A percentile compares a stretch with the other conserved stretches of the same genome.
Conservation (phyloP, 495 filamentous ascomycete species). For the Podospora tetraspora region DNA sequence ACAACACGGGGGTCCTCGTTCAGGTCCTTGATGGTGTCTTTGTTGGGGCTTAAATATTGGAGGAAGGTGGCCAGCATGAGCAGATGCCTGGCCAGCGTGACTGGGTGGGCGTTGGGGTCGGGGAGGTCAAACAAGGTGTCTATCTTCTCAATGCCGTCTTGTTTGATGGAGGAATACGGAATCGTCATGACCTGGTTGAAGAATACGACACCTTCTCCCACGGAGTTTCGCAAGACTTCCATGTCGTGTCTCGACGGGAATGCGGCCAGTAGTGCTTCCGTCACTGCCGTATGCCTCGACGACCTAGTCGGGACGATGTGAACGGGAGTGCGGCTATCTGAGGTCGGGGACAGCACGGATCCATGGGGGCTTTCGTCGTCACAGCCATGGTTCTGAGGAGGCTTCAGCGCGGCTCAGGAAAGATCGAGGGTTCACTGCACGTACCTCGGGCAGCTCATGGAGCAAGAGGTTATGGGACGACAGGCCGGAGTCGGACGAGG, state of each 20-base stretch:
- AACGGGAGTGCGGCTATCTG: background rate
- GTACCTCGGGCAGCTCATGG: background rate
- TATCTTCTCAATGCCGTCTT: background rate
- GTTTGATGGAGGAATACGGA: background rate
- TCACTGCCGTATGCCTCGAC: background rate
- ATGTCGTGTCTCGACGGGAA: constrained; percentile 1
- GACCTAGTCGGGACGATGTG: background rate
- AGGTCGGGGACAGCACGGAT: background rate
- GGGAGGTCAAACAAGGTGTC: constrained; percentile 34
- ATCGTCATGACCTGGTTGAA: background rate
- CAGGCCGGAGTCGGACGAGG: background rate
- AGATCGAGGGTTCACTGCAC: background rate
- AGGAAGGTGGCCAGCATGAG: constrained; percentile 39
- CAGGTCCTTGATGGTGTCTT: constrained; percentile 11
- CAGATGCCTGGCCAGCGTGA: constrained; percentile 40
- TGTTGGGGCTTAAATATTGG: constrained; percentile 29
- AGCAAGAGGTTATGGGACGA: background rate
- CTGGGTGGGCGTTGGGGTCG: constrained; percentile 35
- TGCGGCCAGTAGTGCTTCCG: background rate
- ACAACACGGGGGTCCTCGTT: constrained; percentile 23
- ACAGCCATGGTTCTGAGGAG: background rate
- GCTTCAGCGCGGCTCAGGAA: background rate
- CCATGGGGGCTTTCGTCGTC: background rate
- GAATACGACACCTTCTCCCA: background rate
- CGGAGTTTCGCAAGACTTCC: constrained; percentile 7